phyloP scores from a whole-genome alignment of 805 yeast species.

The Metschnikowia colocasiae region DNA sequence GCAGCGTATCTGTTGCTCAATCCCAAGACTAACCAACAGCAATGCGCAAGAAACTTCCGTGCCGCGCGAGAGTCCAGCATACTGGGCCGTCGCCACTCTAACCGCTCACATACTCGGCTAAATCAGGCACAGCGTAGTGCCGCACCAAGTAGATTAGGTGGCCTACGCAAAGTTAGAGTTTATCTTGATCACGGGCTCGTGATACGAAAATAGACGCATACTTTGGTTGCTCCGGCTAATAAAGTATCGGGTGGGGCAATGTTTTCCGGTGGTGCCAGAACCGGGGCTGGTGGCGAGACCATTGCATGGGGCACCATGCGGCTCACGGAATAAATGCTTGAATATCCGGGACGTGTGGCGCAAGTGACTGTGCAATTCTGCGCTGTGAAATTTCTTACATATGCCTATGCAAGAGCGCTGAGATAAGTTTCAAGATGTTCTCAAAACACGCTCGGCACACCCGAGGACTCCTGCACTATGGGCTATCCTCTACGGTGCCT shows the following conservation, averaged over 20 bases:
- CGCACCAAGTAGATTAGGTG: not conserved
- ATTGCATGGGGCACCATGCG: not conserved
- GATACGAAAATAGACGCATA: too few relatives aligned
- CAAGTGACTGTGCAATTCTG: not conserved
- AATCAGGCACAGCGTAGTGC: slow-evolving; percentile 2
- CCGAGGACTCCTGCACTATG: not conserved
- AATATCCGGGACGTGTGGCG: not conserved
- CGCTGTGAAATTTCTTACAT: not conserved
- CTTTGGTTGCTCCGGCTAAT: too few relatives aligned
- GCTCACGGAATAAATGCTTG: not conserved
- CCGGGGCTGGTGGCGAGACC: not conserved
- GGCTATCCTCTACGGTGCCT: not conserved
- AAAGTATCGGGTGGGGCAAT: not conserved
- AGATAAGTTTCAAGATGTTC: not conserved
- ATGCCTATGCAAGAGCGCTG: not conserved
- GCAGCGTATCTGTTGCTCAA: not conserved
- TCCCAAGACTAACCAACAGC: not conserved
- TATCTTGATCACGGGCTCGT: too few relatives aligned
- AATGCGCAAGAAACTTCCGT: not conserved
- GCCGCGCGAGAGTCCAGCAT: not conserved
- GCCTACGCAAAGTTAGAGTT: not conserved
- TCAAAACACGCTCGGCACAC: not conserved
- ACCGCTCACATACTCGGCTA: slow-evolving; percentile 2
- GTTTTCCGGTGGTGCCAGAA: not conserved
- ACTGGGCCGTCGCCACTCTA: not conserved